Conservation (phyloP, 495 filamentous ascomycete species). For the Penicillium cinerascens region DNA sequence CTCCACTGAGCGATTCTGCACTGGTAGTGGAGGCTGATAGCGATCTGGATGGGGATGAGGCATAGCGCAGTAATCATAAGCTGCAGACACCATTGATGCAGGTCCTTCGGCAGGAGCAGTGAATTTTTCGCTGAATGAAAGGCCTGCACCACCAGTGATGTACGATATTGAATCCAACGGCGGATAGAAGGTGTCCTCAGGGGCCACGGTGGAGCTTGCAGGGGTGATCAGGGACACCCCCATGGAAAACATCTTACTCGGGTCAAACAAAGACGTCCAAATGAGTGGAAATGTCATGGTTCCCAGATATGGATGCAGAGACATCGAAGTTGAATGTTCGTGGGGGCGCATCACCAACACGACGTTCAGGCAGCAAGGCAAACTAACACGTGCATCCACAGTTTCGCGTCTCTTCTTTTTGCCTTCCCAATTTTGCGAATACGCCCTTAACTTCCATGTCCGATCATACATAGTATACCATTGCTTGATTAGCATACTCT, state of each 20-base stretch:
- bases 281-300: slow-evolving; percentile 3
- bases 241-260: slow-evolving; percentile 7
- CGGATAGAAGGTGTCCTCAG: slow-evolving; percentile 28
- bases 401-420: no score
- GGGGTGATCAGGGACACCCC: background rate
- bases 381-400: no score
- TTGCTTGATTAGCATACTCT: no score
- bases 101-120: slow-evolving; percentile 19
- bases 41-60: slow-evolving; percentile 29
- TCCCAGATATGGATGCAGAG: background rate
- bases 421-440: no score
- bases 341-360: no score
- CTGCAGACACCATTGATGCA: slow-evolving; percentile 1
- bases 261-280: slow-evolving; percentile 2
- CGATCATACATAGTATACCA: no score
- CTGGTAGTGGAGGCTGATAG: slow-evolving; percentile 22
- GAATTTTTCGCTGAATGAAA: slow-evolving; percentile 31
- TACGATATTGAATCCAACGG: slow-evolving; percentile 30
- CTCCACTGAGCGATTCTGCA: slow-evolving; percentile 21
- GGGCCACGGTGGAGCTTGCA: background rate
- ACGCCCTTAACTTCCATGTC: no score
- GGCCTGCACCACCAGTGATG: slow-evolving; percentile 29
- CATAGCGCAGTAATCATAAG: slow-evolving; percentile 38
- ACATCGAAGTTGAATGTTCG: background rate
- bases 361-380: no score